A percentile compares a stretch with the other conserved stretches of the same genome.
Conservation (phyloP, 2,329 filamentous ascomycete genomes). For the Elsinoe fawcettii region DNA sequence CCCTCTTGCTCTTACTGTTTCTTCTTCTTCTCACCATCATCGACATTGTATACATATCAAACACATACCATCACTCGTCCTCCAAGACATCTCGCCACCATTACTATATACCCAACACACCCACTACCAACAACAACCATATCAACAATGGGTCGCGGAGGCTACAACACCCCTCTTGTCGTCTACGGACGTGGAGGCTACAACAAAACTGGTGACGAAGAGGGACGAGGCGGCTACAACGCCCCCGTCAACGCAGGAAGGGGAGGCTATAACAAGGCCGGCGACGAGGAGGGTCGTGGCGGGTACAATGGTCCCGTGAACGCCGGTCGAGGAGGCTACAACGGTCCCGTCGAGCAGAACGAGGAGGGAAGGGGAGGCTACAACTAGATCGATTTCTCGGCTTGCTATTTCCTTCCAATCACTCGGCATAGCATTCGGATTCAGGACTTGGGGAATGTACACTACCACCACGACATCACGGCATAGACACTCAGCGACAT, state of each 20-base stretch:
- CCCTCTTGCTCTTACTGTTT: background rate
- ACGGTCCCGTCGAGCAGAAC: background rate
- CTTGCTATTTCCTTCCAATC: background rate
- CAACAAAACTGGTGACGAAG: constrained; percentile 15
- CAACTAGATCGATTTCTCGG: constrained; percentile 20
- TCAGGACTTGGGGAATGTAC: background rate
- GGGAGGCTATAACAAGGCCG: constrained; percentile 4
- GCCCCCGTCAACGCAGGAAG: constrained; percentile 1
- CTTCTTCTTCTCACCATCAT: background rate
- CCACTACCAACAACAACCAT: background rate
- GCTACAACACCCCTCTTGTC: constrained; percentile 32
- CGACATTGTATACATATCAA: background rate
- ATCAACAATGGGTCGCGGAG: constrained; percentile 32
- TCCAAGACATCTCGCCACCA: background rate
- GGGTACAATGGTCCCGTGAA: background rate
- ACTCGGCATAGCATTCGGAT: background rate
- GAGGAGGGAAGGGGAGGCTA: constrained; percentile 23
- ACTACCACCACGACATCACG: background rate
- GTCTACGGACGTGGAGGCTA: constrained; percentile 20
- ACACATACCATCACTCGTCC: background rate
- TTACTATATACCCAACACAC: background rate
- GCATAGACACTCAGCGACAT: background rate
- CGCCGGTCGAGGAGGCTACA: constrained; percentile 6
- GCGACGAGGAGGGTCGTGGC: background rate
- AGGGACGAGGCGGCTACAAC: constrained; percentile 14